Percentiles rank a stretch among this genome's conserved stretches.
Evolutionary conservation across 306 rosid genomes (phyloP).

Genomic region (Dalbergia oliveri): DNA sequence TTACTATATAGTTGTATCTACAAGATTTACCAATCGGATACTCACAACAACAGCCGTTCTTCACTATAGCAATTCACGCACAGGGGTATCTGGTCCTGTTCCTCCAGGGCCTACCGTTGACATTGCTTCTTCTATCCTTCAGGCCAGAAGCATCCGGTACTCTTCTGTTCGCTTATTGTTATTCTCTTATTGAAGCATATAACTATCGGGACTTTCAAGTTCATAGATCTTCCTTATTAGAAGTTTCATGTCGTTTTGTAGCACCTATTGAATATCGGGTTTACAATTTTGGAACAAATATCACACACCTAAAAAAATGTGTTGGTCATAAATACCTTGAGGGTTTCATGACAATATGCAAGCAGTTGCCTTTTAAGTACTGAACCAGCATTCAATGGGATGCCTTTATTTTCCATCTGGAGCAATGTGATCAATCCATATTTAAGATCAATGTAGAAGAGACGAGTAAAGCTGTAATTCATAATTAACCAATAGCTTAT

Average conservation of each 20-base stretch:
- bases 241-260: background rate
- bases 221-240: background rate
- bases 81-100: constrained; percentile 79
- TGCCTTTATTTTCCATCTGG: background rate
- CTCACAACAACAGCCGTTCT: constrained; percentile 91
- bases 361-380: background rate
- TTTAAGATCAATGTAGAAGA: background rate
- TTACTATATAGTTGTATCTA: constrained; percentile 82
- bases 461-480: background rate
- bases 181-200: constrained; percentile 22
- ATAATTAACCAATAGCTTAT: background rate
- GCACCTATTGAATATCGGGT: background rate
- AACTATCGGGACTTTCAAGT: background rate
- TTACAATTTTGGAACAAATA: constrained; percentile 1
- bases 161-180: background rate
- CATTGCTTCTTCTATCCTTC: constrained; percentile 72
- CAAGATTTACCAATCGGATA: constrained; percentile 73
- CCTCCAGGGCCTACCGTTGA: constrained; percentile 82
- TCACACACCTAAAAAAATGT: background rate
- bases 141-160: constrained; percentile 91
- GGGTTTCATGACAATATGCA: background rate
- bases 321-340: background rate
- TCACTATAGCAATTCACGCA: constrained; percentile 85
- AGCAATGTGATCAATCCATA: background rate
- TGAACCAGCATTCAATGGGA: background rate